Percentiles rank a stretch among this genome's conserved stretches.
Conservation (phyloP, 2,329 filamentous ascomycete genomes). For the Sphaerulina musiva region DNA sequence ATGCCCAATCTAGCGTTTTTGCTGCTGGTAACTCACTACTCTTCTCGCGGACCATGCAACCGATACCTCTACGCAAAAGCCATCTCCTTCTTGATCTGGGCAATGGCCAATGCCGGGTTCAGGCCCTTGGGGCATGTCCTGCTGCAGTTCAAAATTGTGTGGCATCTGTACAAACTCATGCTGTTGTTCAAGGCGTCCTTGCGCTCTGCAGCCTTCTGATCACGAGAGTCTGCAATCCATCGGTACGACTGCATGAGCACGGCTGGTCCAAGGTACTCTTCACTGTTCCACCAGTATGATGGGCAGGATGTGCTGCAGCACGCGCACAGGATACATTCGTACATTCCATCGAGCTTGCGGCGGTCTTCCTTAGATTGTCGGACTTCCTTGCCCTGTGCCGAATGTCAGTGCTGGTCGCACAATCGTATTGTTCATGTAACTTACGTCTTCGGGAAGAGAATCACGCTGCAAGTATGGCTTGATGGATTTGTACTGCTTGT, state of each 20-base stretch:
- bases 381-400: conserved; percentile 73
- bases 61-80: conserved; percentile 43
- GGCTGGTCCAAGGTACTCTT: conserved; percentile 96
- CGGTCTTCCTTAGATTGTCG: conserved; percentile 87
- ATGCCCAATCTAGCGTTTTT: neutral
- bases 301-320: conserved; percentile 99
- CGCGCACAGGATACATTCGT: conserved; percentile 98
- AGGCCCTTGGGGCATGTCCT: conserved; percentile 96
- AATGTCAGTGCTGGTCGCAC: conserved; percentile 13
- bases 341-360: conserved; percentile 93
- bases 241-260: conserved; percentile 96
- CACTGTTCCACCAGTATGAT: conserved; percentile 99
- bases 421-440: conserved; percentile 33
- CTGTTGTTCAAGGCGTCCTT: conserved; percentile 93
- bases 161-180: conserved; percentile 98
- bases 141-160: conserved; percentile 98
- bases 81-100: conserved; percentile 98
- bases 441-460: conserved; percentile 73
- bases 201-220: conserved; percentile 80
- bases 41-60: neutral
- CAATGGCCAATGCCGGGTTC: conserved; percentile 91
- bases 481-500: conserved; percentile 99
- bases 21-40: neutral
- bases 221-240: conserved; percentile 91
- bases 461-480: conserved; percentile 96